Base-by-base conservation (phyloP, 2,329 filamentous ascomycete species). In the Aspergillus udagawae region DNA sequence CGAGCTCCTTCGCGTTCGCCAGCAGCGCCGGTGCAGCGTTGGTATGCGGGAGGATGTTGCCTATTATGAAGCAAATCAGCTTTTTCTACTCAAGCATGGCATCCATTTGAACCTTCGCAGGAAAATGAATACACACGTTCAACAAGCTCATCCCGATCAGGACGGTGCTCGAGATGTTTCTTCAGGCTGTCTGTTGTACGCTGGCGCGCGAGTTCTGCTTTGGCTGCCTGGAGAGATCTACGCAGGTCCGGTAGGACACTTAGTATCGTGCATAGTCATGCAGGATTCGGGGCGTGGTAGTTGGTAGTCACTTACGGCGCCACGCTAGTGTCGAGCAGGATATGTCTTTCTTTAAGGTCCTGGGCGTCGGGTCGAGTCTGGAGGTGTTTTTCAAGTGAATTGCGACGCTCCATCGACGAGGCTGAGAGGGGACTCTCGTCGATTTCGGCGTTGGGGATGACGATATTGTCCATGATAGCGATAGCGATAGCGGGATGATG, bases 31-130 rank as follows among this genome's bases (percentile, higher is more conserved):
- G 92, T 0, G 92, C 91, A 20, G 89, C 91, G 52, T 76, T 88
- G 32, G 89, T 89, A 55, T 86, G 85, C 27, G 90, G 90, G 27
- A 97, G 86, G 72, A 97, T 96, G 76, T 96, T 96, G 65, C 87
- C 90, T 93, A 66, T 54, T 21, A 60, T 32, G 47, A 55, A 52
- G 60, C 53, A 61, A 3, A 38, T 60, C 45, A 57, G 56, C 52
- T 38, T 28, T 12, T 4, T 35, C 25, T 25, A 25, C 25, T 25
- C 25, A 5, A 5, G 25, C 25, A 25, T 25, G 25, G 1, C 25
- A 3, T 25, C 3, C 25, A 3, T 5, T 3, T 25, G 3, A 25
- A 25, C 5, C 25, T 29, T 3, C 28, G 10, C 10, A 54, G 35
- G 8, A 10, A 55, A 45, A 21, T 29, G 50, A 56, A 51, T 45